Percentiles rank a stretch among this genome's conserved stretches.
These are phyloP conservation scores for Fusarium concolor DNA, from an alignment of 2,329 filamentous ascomycete genomes.

Conservation along the genomic window DNA sequence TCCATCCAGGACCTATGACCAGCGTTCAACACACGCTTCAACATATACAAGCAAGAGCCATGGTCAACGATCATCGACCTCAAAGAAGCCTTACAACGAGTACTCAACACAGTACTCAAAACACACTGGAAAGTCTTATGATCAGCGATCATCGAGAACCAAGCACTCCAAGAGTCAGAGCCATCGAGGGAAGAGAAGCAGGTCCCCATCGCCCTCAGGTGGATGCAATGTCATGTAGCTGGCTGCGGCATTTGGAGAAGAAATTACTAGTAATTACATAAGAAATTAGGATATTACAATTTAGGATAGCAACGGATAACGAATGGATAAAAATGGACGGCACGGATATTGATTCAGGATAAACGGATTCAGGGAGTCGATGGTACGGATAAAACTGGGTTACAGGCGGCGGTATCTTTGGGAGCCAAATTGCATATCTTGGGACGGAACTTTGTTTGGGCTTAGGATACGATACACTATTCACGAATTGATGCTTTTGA, in stretches of 20 bases:
- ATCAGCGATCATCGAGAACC: constrained; percentile 12
- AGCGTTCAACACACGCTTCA: not conserved
- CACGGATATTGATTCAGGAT: not conserved
- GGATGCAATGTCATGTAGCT: constrained; percentile 34
- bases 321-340: not conserved
- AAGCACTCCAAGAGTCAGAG: constrained; percentile 3
- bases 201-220: constrained; percentile 17
- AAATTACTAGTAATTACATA: not conserved
- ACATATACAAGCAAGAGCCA: constrained; percentile 6
- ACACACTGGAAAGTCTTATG: constrained; percentile 6
- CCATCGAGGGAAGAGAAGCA: constrained; percentile 11
- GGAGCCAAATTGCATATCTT: constrained; percentile 15
- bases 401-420: not conserved
- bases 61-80: too few species aligned
- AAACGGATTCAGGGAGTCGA: not conserved
- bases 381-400: constrained; percentile 4
- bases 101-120: constrained; percentile 3
- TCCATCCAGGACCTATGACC: constrained; percentile 7
- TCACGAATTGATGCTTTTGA: not conserved
- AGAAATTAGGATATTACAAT: not conserved
- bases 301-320: not conserved
- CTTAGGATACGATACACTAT: not conserved
- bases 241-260: not conserved
- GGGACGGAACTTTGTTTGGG: not conserved
- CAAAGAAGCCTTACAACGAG: too few species aligned